Percentiles rank a stretch among this genome's conserved stretches.
Conservation (phyloP, 805 yeast species). For the Spathaspora sp. region DNA sequence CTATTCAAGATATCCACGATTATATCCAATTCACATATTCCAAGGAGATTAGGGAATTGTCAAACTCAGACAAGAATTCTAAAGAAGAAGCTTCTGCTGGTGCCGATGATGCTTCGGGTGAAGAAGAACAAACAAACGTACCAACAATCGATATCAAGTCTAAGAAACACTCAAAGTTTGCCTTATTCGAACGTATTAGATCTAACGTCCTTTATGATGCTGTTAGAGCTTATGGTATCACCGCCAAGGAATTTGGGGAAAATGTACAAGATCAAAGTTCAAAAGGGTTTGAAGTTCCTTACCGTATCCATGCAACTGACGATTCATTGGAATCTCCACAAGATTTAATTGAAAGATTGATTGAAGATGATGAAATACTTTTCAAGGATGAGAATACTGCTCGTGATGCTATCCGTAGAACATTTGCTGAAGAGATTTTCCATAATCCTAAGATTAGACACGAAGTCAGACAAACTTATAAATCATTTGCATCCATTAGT, state of each 20-base stretch:
- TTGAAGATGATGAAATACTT: conserved; percentile 44
- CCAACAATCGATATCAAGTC: conserved; percentile 9
- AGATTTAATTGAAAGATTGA: conserved; percentile 48
- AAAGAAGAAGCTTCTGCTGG: conserved; percentile 10
- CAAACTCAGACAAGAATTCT: conserved; percentile 13
- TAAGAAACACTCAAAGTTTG: conserved; percentile 58
- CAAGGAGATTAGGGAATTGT: conserved; percentile 49
- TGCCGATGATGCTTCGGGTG: conserved; percentile 16
- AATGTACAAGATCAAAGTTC: conserved; percentile 65
- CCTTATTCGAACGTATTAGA: conserved; percentile 64
- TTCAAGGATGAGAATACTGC: conserved; percentile 62
- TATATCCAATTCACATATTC: conserved; percentile 73
- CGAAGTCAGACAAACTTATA: conserved; percentile 60
- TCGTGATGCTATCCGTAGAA: conserved; percentile 66
- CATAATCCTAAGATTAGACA: conserved; percentile 79
- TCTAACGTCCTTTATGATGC: conserved; percentile 61
- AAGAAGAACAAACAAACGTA: conserved; percentile 5
- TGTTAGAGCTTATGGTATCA: conserved; percentile 68
- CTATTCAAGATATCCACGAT: conserved; percentile 83
- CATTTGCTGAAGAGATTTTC: conserved; percentile 74
- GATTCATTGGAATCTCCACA: conserved; percentile 63
- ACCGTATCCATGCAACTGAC: conserved; percentile 65
- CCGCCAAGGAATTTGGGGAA: conserved; percentile 79
- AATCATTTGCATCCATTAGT: conserved; percentile 62
- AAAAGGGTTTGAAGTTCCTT: conserved; percentile 38